Evolutionary conservation across 108 stramenopile species (phyloP).

Genomic region (Nannochloropsis salina): DNA sequence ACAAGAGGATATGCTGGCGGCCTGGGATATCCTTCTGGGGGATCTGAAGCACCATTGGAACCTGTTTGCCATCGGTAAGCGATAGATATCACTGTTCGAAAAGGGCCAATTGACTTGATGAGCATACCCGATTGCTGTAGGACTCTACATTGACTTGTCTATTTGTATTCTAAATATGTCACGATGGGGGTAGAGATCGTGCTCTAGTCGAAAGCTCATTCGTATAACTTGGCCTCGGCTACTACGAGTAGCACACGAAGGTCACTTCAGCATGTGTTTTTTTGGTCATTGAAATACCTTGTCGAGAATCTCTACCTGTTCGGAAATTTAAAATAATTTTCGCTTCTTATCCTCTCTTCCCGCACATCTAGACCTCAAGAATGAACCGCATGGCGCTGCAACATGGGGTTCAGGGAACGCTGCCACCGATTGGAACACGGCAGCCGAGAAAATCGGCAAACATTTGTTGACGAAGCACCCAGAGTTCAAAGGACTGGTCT

Average conservation of each 20-base stretch:
- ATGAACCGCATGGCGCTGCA: background rate
- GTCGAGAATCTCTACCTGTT: too few relatives aligned
- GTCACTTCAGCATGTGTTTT: too few relatives aligned
- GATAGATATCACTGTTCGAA: background rate
- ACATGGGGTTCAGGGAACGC: background rate
- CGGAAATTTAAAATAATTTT: too few relatives aligned
- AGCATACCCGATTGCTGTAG: too few relatives aligned
- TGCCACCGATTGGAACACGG: constrained; percentile 1
- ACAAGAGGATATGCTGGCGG: background rate
- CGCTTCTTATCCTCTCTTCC: background rate
- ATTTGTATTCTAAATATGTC: too few relatives aligned
- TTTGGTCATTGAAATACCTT: too few relatives aligned
- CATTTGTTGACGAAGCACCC: background rate
- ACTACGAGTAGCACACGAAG: too few relatives aligned
- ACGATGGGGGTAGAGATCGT: too few relatives aligned
- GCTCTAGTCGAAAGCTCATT: too few relatives aligned
- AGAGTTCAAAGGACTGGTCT: background rate
- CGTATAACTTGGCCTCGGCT: too few relatives aligned
- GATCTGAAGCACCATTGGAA: background rate
- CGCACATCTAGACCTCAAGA: background rate
- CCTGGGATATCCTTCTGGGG: constrained; percentile 15
- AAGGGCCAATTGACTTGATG: too few relatives aligned
- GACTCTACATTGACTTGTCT: too few relatives aligned
- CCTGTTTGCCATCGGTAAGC: background rate
- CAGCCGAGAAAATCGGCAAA: background rate